Evolutionary conservation across 148 eudicot genomes (phyloP).

Genomic region (Gaultheria prostrata): DNA sequence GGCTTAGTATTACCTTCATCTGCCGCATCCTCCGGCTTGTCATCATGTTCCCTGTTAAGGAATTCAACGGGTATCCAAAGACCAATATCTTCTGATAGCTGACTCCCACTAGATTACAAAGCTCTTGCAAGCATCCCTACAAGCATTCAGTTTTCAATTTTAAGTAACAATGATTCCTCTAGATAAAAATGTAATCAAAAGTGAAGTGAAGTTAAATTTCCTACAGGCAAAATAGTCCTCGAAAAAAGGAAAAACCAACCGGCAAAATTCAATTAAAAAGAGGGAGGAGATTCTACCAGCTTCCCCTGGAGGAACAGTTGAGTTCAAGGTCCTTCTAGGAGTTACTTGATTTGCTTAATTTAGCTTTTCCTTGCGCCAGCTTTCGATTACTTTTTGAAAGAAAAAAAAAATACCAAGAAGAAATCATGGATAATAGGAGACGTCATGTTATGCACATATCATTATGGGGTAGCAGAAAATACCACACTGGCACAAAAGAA

Average conservation of each 20-base stretch:
- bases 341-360: conserved; percentile 45
- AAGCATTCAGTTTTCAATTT: conserved; percentile 2
- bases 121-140: conserved; percentile 53
- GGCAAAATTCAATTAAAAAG: neutral
- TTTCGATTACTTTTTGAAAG: conserved; percentile 67
- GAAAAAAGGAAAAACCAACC: neutral
- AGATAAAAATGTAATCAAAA: neutral
- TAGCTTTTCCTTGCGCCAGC: conserved; percentile 63
- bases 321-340: conserved; percentile 37
- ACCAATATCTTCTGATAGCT: conserved; percentile 70
- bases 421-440: neutral
- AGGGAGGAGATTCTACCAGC: conserved; percentile 45
- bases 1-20: conserved; percentile 55
- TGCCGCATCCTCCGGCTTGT: conserved; percentile 68
- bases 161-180: conserved; percentile 7
- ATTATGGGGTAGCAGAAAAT: neutral
- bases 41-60: conserved; percentile 60
- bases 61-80: conserved; percentile 69
- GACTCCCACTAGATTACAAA: conserved; percentile 60
- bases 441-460: neutral
- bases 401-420: conserved; percentile 11
- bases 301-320: conserved; percentile 46
- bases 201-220: neutral
- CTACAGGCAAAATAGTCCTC: neutral
- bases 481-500: neutral